These are phyloP conservation scores for Aspergillus pseudotamarii DNA, from an alignment of 2,329 filamentous ascomycete genomes.

Conservation along the genomic window DNA sequence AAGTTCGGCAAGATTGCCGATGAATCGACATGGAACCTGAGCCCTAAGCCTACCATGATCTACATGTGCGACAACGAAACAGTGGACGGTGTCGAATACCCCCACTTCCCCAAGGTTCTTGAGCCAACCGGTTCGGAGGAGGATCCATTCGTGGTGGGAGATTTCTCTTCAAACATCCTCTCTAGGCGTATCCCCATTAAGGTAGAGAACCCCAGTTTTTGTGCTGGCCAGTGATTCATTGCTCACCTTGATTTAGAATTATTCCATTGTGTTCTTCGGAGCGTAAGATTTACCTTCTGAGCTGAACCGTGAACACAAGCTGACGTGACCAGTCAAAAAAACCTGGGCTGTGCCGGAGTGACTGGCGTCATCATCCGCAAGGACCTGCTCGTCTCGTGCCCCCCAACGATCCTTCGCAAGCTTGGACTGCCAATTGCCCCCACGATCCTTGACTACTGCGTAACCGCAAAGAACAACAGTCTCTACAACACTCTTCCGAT, in stretches of 20 bases:
- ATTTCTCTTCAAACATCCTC: slow-evolving; percentile 95
- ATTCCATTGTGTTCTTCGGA: slow-evolving; percentile 79
- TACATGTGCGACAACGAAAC: slow-evolving; percentile 90
- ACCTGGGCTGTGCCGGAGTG: slow-evolving; percentile 82
- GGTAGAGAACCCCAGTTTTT: slow-evolving; percentile 4
- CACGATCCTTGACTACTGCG: slow-evolving; percentile 79
- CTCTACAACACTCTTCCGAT: slow-evolving; percentile 96
- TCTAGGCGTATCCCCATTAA: slow-evolving; percentile 55
- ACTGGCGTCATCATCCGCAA: slow-evolving; percentile 86
- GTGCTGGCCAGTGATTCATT: not conserved
- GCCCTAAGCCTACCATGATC: slow-evolving; percentile 67
- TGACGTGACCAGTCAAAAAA: slow-evolving; percentile 68
- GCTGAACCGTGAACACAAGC: not conserved
- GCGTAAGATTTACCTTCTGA: slow-evolving; percentile 14
- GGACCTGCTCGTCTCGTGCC: slow-evolving; percentile 60
- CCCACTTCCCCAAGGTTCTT: slow-evolving; percentile 67
- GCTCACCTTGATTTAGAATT: slow-evolving; percentile 40
- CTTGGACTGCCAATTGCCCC: slow-evolving; percentile 64
- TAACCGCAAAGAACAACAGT: slow-evolving; percentile 87
- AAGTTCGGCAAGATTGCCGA: slow-evolving; percentile 86
- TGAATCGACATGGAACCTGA: slow-evolving; percentile 74
- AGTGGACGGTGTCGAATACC: slow-evolving; percentile 85
- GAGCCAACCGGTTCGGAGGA: slow-evolving; percentile 56
- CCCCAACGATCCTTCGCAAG: slow-evolving; percentile 69
- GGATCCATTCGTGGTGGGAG: slow-evolving; percentile 78